phyloP scores from a whole-genome alignment of 805 yeast genomes.

The Kluyveromyces nonfermentans region DNA sequence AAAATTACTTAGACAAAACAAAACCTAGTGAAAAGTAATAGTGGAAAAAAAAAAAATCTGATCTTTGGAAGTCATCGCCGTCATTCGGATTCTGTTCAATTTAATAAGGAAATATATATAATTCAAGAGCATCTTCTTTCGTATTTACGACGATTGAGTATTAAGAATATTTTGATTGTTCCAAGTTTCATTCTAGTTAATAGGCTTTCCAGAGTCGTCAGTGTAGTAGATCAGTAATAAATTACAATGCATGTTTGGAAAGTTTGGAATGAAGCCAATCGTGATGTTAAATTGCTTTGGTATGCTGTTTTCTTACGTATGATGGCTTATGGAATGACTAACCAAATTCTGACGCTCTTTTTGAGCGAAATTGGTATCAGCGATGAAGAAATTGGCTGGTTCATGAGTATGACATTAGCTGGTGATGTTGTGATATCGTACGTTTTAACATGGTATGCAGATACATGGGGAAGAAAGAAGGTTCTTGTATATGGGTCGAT shows the following conservation, averaged over 20 bases:
- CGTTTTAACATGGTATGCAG: conserved; percentile 68
- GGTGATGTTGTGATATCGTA: conserved; percentile 75
- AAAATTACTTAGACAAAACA: too few species aligned
- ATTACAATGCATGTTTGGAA: conserved; percentile 11
- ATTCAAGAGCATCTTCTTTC: too few species aligned
- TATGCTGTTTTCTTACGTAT: conserved; percentile 59
- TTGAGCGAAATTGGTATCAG: conserved; percentile 45
- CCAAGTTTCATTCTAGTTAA: too few species aligned
- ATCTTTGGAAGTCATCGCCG: too few species aligned
- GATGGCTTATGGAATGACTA: conserved; percentile 69
- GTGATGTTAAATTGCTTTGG: conserved; percentile 59
- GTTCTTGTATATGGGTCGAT: conserved; percentile 56
- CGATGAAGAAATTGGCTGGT: conserved; percentile 57
- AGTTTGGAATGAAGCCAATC: conserved; percentile 30
- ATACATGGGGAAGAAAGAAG: conserved; percentile 52
- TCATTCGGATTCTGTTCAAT: too few species aligned
- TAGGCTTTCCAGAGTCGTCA: too few species aligned
- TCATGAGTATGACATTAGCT: conserved; percentile 70
- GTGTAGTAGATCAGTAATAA: too few species aligned
- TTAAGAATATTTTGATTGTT: too few species aligned
- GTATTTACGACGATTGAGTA: too few species aligned
- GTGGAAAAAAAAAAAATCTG: too few species aligned
- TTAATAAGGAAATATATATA: too few species aligned
- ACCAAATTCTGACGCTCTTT: conserved; percentile 66
- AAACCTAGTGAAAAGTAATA: too few species aligned